A percentile compares a stretch with the other conserved stretches of the same genome.
phyloP scores from a whole-genome alignment of 2,329 filamentous ascomycete genomes.

The Talaromyces funiculosus region DNA sequence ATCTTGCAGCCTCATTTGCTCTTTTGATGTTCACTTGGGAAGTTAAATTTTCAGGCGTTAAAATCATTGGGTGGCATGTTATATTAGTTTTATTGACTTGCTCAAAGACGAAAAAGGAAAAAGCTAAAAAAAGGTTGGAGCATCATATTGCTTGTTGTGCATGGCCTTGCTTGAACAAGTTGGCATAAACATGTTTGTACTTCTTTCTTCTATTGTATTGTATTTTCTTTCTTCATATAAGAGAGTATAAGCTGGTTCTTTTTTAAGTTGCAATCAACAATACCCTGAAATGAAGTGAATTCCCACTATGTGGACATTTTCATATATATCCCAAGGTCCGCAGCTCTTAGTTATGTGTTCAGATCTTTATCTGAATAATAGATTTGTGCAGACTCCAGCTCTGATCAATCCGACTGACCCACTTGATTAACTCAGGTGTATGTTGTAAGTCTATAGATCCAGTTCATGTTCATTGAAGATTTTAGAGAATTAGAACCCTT shows the following conservation, averaged over 20 bases:
- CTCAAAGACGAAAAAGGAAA: not conserved
- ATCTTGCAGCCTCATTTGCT: not conserved
- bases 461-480: not conserved
- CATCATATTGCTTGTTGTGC: not conserved
- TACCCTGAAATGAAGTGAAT: not conserved
- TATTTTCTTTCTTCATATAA: not conserved
- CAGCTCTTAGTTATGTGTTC: not conserved
- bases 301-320: not conserved
- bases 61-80: conserved; percentile 1
- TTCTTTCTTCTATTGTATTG: not conserved
- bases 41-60: not conserved
- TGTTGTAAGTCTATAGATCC: not conserved
- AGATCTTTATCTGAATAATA: not conserved
- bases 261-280: not conserved
- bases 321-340: not conserved
- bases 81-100: not conserved
- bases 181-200: not conserved
- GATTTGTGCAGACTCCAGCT: not conserved
- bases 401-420: not conserved
- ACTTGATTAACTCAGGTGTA: not conserved
- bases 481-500: not conserved
- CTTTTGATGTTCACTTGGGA: not conserved
- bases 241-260: not conserved
- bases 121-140: not conserved
- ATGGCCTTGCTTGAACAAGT: not conserved